These are phyloP conservation scores for Ramularia endophylla DNA, from an alignment of 2,329 filamentous ascomycete genomes.

Conservation along the genomic window DNA sequence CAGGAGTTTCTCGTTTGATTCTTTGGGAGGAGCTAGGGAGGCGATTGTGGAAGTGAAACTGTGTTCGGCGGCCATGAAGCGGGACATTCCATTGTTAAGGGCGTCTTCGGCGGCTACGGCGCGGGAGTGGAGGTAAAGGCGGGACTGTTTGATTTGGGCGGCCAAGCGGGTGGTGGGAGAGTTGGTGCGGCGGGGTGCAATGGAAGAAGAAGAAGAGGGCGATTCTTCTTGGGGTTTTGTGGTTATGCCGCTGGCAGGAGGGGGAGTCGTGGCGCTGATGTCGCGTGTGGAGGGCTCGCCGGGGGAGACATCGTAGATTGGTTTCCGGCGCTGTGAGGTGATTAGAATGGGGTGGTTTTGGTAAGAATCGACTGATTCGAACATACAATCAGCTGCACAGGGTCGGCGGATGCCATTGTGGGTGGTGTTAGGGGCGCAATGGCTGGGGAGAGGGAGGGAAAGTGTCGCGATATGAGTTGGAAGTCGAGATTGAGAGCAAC, in stretches of 20 bases:
- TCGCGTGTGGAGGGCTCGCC: constrained; percentile 28
- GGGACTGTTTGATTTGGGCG: constrained; percentile 69
- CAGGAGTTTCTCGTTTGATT: constrained; percentile 82
- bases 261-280: constrained; percentile 35
- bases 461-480: constrained; percentile 3
- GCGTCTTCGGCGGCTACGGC: constrained; percentile 70
- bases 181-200: constrained; percentile 39
- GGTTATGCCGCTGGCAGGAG: constrained; percentile 31
- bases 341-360: constrained; percentile 9
- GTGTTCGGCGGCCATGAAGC: constrained; percentile 77
- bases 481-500: background rate
- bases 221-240: constrained; percentile 25
- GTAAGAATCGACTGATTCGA: constrained; percentile 6
- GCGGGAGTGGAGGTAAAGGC: constrained; percentile 73
- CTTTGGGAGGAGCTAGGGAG: constrained; percentile 76
- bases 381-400: constrained; percentile 25
- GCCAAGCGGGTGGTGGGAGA: constrained; percentile 89
- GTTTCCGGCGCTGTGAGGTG: constrained; percentile 40
- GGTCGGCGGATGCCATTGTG: constrained; percentile 19
- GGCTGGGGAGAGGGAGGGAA: background rate
- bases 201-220: constrained; percentile 24
- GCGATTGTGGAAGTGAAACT: constrained; percentile 86
- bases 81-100: constrained; percentile 76
- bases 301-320: constrained; percentile 70
- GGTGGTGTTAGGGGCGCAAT: constrained; percentile 19